These are phyloP conservation scores for Pseudocercospora eumusae DNA, from an alignment of 2,329 filamentous ascomycete genomes.

Conservation along the genomic window DNA sequence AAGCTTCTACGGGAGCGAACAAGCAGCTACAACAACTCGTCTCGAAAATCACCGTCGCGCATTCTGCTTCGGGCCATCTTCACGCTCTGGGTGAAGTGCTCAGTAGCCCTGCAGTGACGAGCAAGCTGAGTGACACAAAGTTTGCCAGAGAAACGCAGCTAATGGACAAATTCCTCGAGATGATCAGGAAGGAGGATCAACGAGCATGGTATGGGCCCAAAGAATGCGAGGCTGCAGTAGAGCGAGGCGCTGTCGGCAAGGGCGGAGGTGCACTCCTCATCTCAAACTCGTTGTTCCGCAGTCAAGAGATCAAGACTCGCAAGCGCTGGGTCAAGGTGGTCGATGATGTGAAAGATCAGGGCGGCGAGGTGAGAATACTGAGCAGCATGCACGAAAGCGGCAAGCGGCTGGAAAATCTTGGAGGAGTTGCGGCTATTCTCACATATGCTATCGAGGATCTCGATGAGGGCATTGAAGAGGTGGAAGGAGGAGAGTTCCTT, in stretches of 20 bases:
- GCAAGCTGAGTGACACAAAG: slow-evolving; percentile 80
- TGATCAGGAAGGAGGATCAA: slow-evolving; percentile 80
- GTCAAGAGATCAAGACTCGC: slow-evolving; percentile 72
- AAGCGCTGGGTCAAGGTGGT: slow-evolving; percentile 82
- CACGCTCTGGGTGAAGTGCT: slow-evolving; percentile 87
- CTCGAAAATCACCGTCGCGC: slow-evolving; percentile 69
- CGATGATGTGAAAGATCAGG: slow-evolving; percentile 79
- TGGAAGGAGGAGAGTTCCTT: slow-evolving; percentile 26
- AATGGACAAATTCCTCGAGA: slow-evolving; percentile 80
- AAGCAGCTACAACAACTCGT: slow-evolving; percentile 67
- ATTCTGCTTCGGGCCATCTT: slow-evolving; percentile 80
- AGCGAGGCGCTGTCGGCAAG: slow-evolving; percentile 82
- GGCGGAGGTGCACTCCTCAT: slow-evolving; percentile 84
- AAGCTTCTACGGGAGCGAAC: slow-evolving; percentile 67
- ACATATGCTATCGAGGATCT: slow-evolving; percentile 90
- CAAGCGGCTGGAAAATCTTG: slow-evolving; percentile 76
- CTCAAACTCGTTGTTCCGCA: slow-evolving; percentile 84
- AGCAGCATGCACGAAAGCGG: slow-evolving; percentile 96
- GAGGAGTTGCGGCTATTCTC: slow-evolving; percentile 84
- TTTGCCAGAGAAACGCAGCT: slow-evolving; percentile 79
- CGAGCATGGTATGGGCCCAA: slow-evolving; percentile 85
- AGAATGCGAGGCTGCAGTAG: slow-evolving; percentile 79
- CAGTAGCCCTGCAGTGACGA: slow-evolving; percentile 73
- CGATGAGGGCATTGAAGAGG: slow-evolving; percentile 53
- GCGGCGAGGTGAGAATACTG: slow-evolving; percentile 83